A percentile compares a stretch with the other conserved stretches of the same genome.
Evolutionary conservation across 208 protist genomes (phyloP).

Genomic region (Sergeia podlipaevii): DNA sequence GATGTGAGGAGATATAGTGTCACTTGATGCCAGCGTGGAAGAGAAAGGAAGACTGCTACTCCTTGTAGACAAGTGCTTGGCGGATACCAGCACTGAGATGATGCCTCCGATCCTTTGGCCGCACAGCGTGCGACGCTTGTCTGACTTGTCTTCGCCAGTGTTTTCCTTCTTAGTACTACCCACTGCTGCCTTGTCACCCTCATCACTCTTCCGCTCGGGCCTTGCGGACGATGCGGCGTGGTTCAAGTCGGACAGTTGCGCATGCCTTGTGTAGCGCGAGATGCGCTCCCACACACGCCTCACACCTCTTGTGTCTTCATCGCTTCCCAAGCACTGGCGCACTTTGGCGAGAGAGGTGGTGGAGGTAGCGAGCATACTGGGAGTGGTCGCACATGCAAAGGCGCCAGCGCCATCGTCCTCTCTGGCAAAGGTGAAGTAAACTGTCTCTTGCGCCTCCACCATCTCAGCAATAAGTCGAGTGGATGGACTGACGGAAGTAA

Average conservation of each 20-base stretch:
- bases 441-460: slow-evolving; percentile 21
- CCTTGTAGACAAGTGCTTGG: slow-evolving; percentile 9
- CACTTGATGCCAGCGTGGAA: too few relatives aligned
- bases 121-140: slow-evolving; percentile 7
- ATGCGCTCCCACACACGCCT: slow-evolving; percentile 2
- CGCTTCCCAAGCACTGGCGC: slow-evolving; percentile 5
- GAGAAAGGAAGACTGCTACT: too few relatives aligned
- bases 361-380: slow-evolving; percentile 20
- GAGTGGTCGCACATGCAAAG: slow-evolving; percentile 4
- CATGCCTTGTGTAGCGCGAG: neutral
- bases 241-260: neutral
- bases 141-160: neutral
- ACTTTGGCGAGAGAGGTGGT: slow-evolving; percentile 19
- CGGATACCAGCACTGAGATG: slow-evolving; percentile 29
- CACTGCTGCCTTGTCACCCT: neutral
- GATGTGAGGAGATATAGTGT: too few relatives aligned
- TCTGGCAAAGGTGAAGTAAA: neutral
- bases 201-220: neutral
- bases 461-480: slow-evolving; percentile 41
- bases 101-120: slow-evolving; percentile 26
- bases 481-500: slow-evolving; percentile 24
- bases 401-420: slow-evolving; percentile 5
- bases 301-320: neutral
- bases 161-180: neutral
- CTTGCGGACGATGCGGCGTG: neutral